Base-by-base conservation (phyloP, 2,329 filamentous ascomycete genomes). In the Ascochyta clinopodiicola region DNA sequence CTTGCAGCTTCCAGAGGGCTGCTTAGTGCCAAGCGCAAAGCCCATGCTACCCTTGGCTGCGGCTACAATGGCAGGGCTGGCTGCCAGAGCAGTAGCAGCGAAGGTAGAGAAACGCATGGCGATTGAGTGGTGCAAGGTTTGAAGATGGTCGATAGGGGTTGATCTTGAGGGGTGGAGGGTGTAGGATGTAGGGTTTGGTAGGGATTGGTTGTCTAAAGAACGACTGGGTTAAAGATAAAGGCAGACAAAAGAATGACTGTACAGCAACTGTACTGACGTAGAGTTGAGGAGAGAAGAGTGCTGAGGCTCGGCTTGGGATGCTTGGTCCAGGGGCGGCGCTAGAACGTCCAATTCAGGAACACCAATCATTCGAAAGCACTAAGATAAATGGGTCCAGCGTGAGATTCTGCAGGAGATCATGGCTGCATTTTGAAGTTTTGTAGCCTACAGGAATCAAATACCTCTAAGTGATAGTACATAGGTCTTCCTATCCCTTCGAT, bases 1-100 rank as follows among this genome's bases (percentile, higher is more conserved):
- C 77, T 91, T 91, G 82, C 88, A 91, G 36, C 71, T 39, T n/a
- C 69, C 70, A 19, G 86, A 84, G 22, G 81, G 51, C 61, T 84
- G 84, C 72, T 88, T 87, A 66, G 86, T 84, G 57, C 88, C 88
- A 12, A 91, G 79, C 13, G 88, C 82, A 68, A 89, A 89, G 46
- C 88, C 88, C 57, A 89, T 77, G 27, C 74, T 80, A 45, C 87
- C 86, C 56, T 68, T 70, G 32, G 76, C 76, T 34, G 81, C 81
- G 29, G 80, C 77, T 37, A 82, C 80, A 37, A 81, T 71, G 42
- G 80, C 75, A 22, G 83, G 81, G 42, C 79, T 75, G 44, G 65
- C 64, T 29, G 69, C 69, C 27, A 78, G 61, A 21, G 52, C 52
- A 44, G 71, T 69, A 42, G 69, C 59, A 48, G 68, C 63, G 50